Conservation (phyloP, 1,139 yeast species). For the Geotrichum citri-aurantii region DNA sequence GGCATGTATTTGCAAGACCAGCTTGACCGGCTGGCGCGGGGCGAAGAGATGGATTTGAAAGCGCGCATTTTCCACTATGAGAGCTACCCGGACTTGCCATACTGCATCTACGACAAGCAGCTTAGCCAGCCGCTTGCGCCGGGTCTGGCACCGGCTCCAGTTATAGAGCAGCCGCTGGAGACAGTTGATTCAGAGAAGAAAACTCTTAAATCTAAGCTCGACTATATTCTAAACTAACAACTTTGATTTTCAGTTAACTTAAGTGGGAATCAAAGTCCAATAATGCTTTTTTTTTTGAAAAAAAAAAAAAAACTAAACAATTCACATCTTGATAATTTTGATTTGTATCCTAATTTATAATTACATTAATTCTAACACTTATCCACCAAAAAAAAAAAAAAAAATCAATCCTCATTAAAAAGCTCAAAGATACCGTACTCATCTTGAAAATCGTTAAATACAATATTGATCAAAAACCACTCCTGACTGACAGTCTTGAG, state of each 20-base stretch:
- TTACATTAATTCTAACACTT: background rate
- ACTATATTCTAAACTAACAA: background rate
- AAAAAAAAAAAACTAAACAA: background rate
- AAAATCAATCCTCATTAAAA: conserved; percentile 23
- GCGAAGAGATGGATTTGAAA: conserved; percentile 3
- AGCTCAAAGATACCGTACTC: conserved; percentile 34
- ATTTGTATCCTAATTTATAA: background rate
- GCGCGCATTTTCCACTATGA: conserved; percentile 8
- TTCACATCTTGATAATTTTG: background rate
- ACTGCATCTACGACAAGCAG: conserved; percentile 5
- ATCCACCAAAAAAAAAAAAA: background rate
- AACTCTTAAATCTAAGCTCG: background rate
- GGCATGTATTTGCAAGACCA: conserved; percentile 17
- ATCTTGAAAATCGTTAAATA: conserved; percentile 67
- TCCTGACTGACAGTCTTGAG: conserved; percentile 49
- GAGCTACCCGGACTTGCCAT: conserved; percentile 11
- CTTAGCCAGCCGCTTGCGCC: background rate
- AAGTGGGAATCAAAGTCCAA: too few species aligned
- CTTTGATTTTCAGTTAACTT: background rate
- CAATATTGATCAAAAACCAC: conserved; percentile 78
- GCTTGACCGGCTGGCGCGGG: background rate
- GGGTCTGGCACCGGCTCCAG: background rate
- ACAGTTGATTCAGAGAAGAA: background rate
- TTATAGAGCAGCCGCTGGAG: background rate
- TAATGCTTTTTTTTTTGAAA: too few species aligned